Conservation (phyloP, 768 basidiomycete genomes). For the Mycena alexandri region DNA sequence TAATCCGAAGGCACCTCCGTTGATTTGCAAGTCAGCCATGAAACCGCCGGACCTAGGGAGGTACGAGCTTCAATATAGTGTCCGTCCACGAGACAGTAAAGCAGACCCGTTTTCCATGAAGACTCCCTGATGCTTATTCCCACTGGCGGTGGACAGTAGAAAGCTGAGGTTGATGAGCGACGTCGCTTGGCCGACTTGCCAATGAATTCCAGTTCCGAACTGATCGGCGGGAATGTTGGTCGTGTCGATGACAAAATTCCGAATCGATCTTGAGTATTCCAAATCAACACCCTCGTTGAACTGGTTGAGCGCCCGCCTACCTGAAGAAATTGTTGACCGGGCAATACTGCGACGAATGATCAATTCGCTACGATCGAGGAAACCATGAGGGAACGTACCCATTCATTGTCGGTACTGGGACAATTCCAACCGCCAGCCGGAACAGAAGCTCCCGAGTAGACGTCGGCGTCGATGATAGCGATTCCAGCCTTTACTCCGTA, state of each 20-base stretch:
- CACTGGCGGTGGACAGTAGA: slow-evolving; percentile 59
- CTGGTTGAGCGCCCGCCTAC: slow-evolving; percentile 45
- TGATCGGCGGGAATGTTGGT: slow-evolving; percentile 53
- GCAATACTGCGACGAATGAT: slow-evolving; percentile 22
- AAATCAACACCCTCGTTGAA: neutral
- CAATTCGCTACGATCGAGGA: neutral
- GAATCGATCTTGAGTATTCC: slow-evolving; percentile 28
- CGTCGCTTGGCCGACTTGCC: slow-evolving; percentile 65
- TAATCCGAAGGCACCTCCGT: slow-evolving; percentile 59
- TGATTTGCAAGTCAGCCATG: slow-evolving; percentile 40
- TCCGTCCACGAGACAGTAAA: too few species aligned
- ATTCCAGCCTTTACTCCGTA: slow-evolving; percentile 20
- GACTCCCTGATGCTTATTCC: slow-evolving; percentile 61
- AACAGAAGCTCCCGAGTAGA: slow-evolving; percentile 13
- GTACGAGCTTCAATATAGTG: too few species aligned
- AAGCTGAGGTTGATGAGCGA: slow-evolving; percentile 63
- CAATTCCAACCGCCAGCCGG: slow-evolving; percentile 26
- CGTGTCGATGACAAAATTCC: slow-evolving; percentile 65
- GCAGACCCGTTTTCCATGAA: slow-evolving; percentile 42
- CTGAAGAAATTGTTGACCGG: slow-evolving; percentile 43
- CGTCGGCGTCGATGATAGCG: slow-evolving; percentile 47
- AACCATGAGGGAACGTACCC: slow-evolving; percentile 12
- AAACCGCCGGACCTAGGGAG: slow-evolving; percentile 48
- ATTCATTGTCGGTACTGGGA: slow-evolving; percentile 19
- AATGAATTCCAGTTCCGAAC: slow-evolving; percentile 58